These are phyloP conservation scores for Flaveria bidentis DNA, from an alignment of 129 eudicot genomes.

Conservation along the genomic window DNA sequence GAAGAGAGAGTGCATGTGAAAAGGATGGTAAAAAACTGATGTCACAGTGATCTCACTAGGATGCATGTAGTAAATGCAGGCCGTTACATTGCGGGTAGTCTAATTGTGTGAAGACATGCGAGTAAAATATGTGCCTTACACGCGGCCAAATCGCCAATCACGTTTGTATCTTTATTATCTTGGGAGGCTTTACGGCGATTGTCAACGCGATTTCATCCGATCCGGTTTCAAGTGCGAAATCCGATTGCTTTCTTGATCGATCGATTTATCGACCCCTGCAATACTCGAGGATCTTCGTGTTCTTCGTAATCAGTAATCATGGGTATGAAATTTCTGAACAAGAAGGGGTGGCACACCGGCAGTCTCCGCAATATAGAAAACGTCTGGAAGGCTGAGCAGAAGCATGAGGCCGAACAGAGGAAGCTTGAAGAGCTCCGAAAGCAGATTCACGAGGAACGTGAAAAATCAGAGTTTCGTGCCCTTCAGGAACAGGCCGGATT, in stretches of 20 bases:
- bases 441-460: slow-evolving; percentile 87
- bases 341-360: slow-evolving; percentile 99
- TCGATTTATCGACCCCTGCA: not conserved
- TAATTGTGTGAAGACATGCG: too few species aligned
- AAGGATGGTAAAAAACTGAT: too few species aligned
- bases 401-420: slow-evolving; percentile 82
- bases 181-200: not conserved
- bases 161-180: too few species aligned
- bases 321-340: slow-evolving; percentile 93
- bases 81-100: too few species aligned
- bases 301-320: slow-evolving; percentile 28
- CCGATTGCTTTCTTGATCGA: not conserved
- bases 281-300: not conserved
- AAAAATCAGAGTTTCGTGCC: slow-evolving; percentile 77
- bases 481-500: slow-evolving; percentile 95
- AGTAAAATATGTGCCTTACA: too few species aligned
- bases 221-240: not conserved
- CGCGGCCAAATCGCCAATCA: too few species aligned
- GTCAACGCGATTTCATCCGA: not conserved
- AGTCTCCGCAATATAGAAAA: slow-evolving; percentile 89
- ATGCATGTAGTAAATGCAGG: too few species aligned
- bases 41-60: too few species aligned
- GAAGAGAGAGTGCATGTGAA: too few species aligned
- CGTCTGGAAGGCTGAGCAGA: slow-evolving; percentile 99
- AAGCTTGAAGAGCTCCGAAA: slow-evolving; percentile 90